Evolutionary conservation across 352 stramenopile species (phyloP), one percentile per base, ranked within the genome.

Genomic region (Globisporangium iwayamae): DNA sequence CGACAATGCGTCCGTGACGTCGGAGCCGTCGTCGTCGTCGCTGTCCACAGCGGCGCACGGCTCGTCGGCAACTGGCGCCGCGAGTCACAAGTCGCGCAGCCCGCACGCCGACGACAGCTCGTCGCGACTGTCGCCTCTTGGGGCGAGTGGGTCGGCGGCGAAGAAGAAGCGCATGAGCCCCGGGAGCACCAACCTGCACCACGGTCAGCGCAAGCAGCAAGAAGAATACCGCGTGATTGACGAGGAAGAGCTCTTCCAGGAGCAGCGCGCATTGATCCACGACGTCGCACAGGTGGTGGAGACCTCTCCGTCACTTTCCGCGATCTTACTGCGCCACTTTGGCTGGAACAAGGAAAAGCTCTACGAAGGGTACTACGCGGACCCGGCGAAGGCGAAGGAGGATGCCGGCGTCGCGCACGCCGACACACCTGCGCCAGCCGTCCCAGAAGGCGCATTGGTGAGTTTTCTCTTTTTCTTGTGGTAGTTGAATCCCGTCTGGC

Each of bases 291-390:
- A 89, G 47, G 79, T 96, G 55, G 63, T 96, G n/a, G 79, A 94
- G 75, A 81, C 88, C 28, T 76, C 82, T 48, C 51, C 57, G 13
- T 71, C 83, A 13, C 71, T 89, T 14, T 82, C 83, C 9, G 81
- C 81, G 0, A 76, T 96, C 52, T 69, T 97, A 47, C 70, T 97
- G 72, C 85, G 88, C 20, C 79, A 95, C 65, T 93, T 88, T 68
- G 72, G 75, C 22, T 97, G 90, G 90, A 90, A 96, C 75, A 95
- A 96, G 72, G 89, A 97, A 68, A 92, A 94, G 59, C 67, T 97
- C 2, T 90, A 96, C 66, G 89, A 97, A 65, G 76, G 71, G 2
- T 97, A 94, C 69, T 96, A 92, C 58, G 59, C 75, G 2, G 87
- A 96, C 55, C 81, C 85, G 0, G 68, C 56, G 22, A 84, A 81